phyloP scores from a whole-genome alignment of 2,329 filamentous ascomycete genomes.

The Chrysosporium keratinophilum region DNA sequence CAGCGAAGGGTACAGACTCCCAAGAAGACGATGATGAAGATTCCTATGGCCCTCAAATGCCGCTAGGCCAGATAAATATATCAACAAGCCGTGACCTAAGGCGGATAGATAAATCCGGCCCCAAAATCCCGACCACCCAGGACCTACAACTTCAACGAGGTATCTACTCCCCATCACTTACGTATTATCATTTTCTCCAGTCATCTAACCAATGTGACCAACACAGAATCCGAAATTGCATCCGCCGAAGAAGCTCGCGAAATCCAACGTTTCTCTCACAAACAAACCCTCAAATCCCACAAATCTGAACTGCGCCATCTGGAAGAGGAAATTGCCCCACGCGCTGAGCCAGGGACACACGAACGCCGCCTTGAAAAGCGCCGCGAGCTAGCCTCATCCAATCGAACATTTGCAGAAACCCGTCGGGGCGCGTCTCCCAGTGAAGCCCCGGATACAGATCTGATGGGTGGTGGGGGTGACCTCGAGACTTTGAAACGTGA shows the following conservation, averaged over 20 bases:
- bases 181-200: conserved; percentile 13
- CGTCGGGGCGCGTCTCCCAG: conserved; percentile 52
- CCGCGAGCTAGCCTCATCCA: conserved; percentile 58
- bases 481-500: conserved; percentile 55
- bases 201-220: conserved; percentile 14
- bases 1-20: conserved; percentile 19
- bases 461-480: conserved; percentile 61
- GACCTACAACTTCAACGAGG: conserved; percentile 56
- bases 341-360: conserved; percentile 69
- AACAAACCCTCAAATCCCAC: conserved; percentile 48
- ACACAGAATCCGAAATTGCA: conserved; percentile 31
- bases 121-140: conserved; percentile 56
- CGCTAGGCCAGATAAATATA: neutral
- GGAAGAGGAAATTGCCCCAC: conserved; percentile 66
- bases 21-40: conserved; percentile 49
- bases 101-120: conserved; percentile 37
- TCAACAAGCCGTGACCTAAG: neutral
- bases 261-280: conserved; percentile 55
- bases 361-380: conserved; percentile 84
- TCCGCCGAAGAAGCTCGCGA: conserved; percentile 51
- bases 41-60: conserved; percentile 48
- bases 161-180: conserved; percentile 13
- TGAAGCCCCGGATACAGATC: conserved; percentile 57
- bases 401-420: conserved; percentile 57
- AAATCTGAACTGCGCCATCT: conserved; percentile 26